phyloP scores from a whole-genome alignment of 2,329 filamentous ascomycete species.

The Ilyonectria robusta region DNA sequence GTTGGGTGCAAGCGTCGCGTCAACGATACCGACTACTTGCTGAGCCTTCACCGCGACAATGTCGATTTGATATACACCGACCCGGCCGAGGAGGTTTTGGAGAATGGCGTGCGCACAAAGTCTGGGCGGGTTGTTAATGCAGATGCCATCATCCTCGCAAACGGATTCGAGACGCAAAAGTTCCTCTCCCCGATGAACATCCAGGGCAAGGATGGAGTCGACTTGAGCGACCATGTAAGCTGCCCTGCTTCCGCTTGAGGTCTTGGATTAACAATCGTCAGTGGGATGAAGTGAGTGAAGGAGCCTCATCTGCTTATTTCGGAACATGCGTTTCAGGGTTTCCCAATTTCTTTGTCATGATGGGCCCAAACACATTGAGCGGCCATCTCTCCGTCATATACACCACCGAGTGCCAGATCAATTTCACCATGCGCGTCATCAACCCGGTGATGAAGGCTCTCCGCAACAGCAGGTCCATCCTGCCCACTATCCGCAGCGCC shows the following conservation, averaged over 20 bases:
- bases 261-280: slow-evolving; percentile 41
- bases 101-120: slow-evolving; percentile 33
- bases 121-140: slow-evolving; percentile 41
- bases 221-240: slow-evolving; percentile 58
- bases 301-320: slow-evolving; percentile 57
- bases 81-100: slow-evolving; percentile 31
- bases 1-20: slow-evolving; percentile 55
- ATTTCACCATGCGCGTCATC: slow-evolving; percentile 55
- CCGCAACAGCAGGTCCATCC: background rate
- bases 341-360: slow-evolving; percentile 58
- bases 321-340: slow-evolving; percentile 64
- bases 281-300: slow-evolving; percentile 45
- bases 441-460: slow-evolving; percentile 54
- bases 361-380: slow-evolving; percentile 55
- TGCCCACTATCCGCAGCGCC: slow-evolving; percentile 21
- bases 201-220: slow-evolving; percentile 56
- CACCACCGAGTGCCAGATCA: slow-evolving; percentile 66
- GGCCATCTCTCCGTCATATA: slow-evolving; percentile 66
- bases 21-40: slow-evolving; percentile 53
- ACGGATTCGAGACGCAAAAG: slow-evolving; percentile 63
- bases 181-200: slow-evolving; percentile 64
- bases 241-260: background rate
- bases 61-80: slow-evolving; percentile 48
- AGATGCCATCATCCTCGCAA: slow-evolving; percentile 61
- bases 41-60: slow-evolving; percentile 47